Evolutionary conservation across 768 basidiomycete genomes (phyloP), one percentile per base, ranked within the genome.

Genomic region (Podaxis sp.): DNA sequence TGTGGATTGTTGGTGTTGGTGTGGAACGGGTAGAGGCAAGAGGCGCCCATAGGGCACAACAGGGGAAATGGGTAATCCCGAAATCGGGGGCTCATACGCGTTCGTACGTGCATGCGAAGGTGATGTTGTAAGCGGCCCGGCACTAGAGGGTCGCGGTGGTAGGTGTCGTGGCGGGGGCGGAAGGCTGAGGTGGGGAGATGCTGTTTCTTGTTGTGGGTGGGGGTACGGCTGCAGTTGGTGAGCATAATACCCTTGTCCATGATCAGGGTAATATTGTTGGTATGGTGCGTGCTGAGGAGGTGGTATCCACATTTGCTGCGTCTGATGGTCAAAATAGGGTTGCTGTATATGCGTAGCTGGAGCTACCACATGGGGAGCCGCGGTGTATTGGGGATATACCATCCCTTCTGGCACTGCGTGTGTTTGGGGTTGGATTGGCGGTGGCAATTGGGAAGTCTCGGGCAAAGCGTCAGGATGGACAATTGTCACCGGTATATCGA

Each of bases 381-480:
- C 40, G 12, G 55, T 25, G 37, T 56, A 49, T 19, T 57, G 55
- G 25, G 64, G 54, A 24, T 61, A 54, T 46, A 47, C 7, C 19
- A 55, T 37, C 57, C 57, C 25, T 63, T 54, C 33, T 19, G 29
- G 63, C 8, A 29, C 41, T 46, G n/a, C 43, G 7, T 17, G n/a
- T 17, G n/a, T 19, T 19, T n/a, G 43, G 8, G n/a, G 43, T 19
- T 46, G 40, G 19, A 29, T 3, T 33, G 29, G 47, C 6, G 52
- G 54, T 22, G 46, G 58, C 24, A 36, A 43, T n/a, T 24, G 56
- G n/a, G 65, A 58, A 25, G 65, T 40, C 15, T 67, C 64, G 17
- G 87, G 83, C 8, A 86, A 67, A 5, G 86, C 84, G n/a, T 76
- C 72, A 1, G 89, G 87, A 70, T 92, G 89, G 24, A 85, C 77